A percentile compares a stretch with the other conserved stretches of the same genome.
Evolutionary conservation across 768 basidiomycete species (phyloP).

Genomic region (Podaxis sp.): DNA sequence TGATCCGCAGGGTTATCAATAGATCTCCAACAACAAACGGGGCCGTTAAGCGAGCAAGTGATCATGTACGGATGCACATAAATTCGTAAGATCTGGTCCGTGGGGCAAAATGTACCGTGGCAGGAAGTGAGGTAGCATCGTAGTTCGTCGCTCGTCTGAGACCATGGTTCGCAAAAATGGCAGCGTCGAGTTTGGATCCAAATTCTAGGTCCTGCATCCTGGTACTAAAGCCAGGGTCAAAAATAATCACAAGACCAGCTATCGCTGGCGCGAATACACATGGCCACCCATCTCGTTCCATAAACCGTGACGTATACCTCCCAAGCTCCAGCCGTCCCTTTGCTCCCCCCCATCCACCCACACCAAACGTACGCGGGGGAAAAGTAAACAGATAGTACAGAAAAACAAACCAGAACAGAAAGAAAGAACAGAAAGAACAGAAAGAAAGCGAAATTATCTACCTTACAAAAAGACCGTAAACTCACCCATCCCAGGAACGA

Average conservation of each 20-base stretch:
- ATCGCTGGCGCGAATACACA: not conserved
- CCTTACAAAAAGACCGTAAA: slow-evolving; percentile 11
- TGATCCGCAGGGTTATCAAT: slow-evolving; percentile 7
- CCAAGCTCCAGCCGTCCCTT: not conserved
- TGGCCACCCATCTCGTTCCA: not conserved
- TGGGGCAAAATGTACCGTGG: not conserved
- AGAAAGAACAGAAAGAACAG: not conserved
- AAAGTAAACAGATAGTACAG: not conserved
- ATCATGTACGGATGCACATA: no score
- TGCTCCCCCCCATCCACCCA: not conserved
- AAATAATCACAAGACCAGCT: not conserved
- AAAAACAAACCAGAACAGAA: not conserved
- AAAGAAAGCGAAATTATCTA: not conserved
- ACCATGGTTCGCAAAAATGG: not conserved
- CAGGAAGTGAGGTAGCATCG: not conserved
- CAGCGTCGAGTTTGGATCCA: not conserved
- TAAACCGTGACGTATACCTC: not conserved
- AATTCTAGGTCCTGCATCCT: not conserved
- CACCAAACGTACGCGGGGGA: not conserved
- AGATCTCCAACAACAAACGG: not conserved
- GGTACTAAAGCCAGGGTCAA: slow-evolving; percentile 1
- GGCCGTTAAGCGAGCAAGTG: no score
- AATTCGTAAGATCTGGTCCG: no score
- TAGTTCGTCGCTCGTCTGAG: not conserved
- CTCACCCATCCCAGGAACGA: slow-evolving; percentile 13